phyloP scores from a whole-genome alignment of 495 filamentous ascomycete species.

The Neurospora sp. region DNA sequence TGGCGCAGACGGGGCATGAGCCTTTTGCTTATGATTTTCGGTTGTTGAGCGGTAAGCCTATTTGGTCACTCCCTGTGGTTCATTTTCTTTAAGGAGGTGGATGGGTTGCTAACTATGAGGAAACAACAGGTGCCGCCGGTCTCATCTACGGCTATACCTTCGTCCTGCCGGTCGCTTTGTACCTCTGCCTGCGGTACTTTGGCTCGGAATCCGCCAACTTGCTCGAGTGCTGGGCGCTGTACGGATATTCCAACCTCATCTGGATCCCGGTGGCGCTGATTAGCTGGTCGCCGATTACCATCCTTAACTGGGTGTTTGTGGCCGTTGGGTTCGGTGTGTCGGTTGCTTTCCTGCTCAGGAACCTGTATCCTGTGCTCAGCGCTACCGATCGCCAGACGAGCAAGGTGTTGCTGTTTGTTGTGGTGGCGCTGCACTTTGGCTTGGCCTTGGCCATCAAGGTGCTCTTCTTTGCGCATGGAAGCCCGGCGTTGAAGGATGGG shows the following conservation, averaged over 20 bases:
- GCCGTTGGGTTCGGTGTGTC: slow-evolving; percentile 79
- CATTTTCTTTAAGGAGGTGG: too few relatives aligned
- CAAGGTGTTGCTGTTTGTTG: slow-evolving; percentile 74
- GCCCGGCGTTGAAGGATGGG: slow-evolving; percentile 48
- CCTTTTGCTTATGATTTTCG: slow-evolving; percentile 75
- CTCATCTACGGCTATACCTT: slow-evolving; percentile 90
- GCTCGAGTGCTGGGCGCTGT: slow-evolving; percentile 87
- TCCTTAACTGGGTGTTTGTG: slow-evolving; percentile 91
- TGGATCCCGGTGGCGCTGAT: slow-evolving; percentile 94
- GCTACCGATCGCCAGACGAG: slow-evolving; percentile 87
- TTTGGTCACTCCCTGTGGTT: not conserved
- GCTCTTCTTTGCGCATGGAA: slow-evolving; percentile 83
- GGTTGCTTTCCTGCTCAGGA: slow-evolving; percentile 79
- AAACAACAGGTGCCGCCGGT: slow-evolving; percentile 58
- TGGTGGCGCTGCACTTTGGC: slow-evolving; percentile 76
- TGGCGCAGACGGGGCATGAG: slow-evolving; percentile 38
- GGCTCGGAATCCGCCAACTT: slow-evolving; percentile 80
- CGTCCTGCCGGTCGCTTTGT: slow-evolving; percentile 72
- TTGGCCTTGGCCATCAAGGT: slow-evolving; percentile 90
- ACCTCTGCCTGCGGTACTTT: slow-evolving; percentile 88
- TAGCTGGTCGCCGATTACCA: slow-evolving; percentile 71
- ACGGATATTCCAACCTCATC: slow-evolving; percentile 90
- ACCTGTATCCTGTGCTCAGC: slow-evolving; percentile 86
- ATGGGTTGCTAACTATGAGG: too few relatives aligned
- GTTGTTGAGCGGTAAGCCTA: slow-evolving; percentile 54